Percentiles rank a stretch among this genome's conserved stretches.
phyloP scores from a whole-genome alignment of 192 early-diverging fungal genomes.

The Coemansia sp. region DNA sequence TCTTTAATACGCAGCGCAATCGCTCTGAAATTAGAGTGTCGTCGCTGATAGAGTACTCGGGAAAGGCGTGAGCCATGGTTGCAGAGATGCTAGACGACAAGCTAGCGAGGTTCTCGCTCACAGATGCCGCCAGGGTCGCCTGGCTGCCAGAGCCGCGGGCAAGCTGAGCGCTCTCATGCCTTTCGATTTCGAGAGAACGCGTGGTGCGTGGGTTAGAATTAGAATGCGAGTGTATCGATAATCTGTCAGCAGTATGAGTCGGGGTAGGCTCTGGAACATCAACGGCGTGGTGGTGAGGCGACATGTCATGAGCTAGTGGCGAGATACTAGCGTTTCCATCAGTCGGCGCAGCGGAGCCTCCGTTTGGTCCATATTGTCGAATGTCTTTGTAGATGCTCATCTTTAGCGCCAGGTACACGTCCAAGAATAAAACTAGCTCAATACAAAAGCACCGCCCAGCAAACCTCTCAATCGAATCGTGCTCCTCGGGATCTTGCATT shows the following conservation, averaged over 20 bases:
- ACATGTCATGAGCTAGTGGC: not conserved
- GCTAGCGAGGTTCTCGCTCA: slow-evolving; percentile 11
- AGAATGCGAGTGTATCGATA: not conserved
- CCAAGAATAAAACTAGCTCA: slow-evolving; percentile 32
- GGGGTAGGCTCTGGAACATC: not conserved
- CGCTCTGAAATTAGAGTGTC: slow-evolving; percentile 25
- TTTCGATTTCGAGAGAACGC: not conserved
- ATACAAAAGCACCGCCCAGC: slow-evolving; percentile 33
- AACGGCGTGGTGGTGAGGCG: not conserved
- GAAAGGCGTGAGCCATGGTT: slow-evolving; percentile 30
- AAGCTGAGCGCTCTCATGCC: not conserved
- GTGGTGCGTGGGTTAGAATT: no score
- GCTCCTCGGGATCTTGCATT: slow-evolving; percentile 25
- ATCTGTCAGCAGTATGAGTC: not conserved
- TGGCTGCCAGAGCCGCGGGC: not conserved
- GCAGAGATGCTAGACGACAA: slow-evolving; percentile 24
- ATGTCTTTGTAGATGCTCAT: slow-evolving; percentile 13
- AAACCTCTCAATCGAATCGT: slow-evolving; percentile 18
- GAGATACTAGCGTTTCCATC: not conserved
- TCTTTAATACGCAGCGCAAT: slow-evolving; percentile 19
- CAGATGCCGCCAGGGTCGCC: not conserved
- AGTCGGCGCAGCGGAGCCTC: not conserved
- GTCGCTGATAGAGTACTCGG: slow-evolving; percentile 7
- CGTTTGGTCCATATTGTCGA: not conserved
- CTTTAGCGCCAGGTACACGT: slow-evolving; percentile 27